phyloP scores from a whole-genome alignment of 352 stramenopile species.

The Saprolegnia diclina region DNA sequence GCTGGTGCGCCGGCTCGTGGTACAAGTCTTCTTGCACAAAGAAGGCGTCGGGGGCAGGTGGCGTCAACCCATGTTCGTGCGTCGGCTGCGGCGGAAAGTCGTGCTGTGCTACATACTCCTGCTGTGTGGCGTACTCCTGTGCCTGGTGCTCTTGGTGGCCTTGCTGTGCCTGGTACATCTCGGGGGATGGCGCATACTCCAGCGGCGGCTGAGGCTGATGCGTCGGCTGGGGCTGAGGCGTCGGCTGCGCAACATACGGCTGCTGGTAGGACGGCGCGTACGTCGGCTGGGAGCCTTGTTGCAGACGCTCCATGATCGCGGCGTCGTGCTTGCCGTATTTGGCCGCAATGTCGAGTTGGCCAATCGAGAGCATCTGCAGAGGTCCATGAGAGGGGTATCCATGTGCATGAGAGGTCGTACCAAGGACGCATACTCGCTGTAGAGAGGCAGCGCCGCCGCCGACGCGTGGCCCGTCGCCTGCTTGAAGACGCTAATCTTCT shows the following conservation, averaged over 20 bases:
- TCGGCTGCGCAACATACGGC: not conserved
- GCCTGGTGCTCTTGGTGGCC: not conserved
- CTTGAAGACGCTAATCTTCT: constrained; percentile 93
- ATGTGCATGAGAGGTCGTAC: constrained; percentile 31
- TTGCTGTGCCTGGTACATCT: not conserved
- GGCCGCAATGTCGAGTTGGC: constrained; percentile 85
- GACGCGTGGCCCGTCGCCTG: constrained; percentile 71
- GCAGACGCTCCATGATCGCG: not conserved
- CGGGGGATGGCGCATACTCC: not conserved
- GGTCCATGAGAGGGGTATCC: not conserved
- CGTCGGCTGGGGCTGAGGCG: not conserved
- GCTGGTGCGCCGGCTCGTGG: no score
- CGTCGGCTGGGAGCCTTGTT: not conserved
- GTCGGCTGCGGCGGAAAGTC: no score
- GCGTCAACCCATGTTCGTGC: no score
- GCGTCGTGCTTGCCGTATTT: constrained; percentile 72
- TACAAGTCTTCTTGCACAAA: no score
- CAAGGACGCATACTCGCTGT: constrained; percentile 82
- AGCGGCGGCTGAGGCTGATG: not conserved
- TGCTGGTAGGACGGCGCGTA: not conserved
- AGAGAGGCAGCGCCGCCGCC: not conserved
- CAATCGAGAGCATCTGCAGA: constrained; percentile 88
- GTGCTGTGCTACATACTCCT: no score
- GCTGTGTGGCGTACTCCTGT: not conserved
- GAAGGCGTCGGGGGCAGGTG: no score